phyloP scores from a whole-genome alignment of 768 basidiomycete species.

The Collybia mongolica region DNA sequence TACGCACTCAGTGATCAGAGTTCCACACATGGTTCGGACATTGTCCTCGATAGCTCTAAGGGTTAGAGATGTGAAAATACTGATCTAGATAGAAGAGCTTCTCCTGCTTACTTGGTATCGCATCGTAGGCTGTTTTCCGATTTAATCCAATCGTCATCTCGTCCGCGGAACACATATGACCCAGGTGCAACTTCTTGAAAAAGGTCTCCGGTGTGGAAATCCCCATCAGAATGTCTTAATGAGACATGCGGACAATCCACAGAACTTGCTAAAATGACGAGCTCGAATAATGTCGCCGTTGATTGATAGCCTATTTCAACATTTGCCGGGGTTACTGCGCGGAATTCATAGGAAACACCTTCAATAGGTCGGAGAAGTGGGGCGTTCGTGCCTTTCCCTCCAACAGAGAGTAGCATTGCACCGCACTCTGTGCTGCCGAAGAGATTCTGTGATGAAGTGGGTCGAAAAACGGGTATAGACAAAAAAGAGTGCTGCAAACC shows the following conservation, averaged over 20 bases:
- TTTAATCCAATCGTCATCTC: constrained; percentile 87
- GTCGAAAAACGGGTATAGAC: constrained; percentile 1
- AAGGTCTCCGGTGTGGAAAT: constrained; percentile 83
- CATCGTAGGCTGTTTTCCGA: constrained; percentile 75
- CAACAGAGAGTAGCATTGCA: constrained; percentile 63
- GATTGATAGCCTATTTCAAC: constrained; percentile 49
- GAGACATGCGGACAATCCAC: constrained; percentile 65
- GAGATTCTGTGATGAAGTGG: constrained; percentile 51
- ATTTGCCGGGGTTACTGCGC: constrained; percentile 44
- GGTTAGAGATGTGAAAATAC: constrained; percentile 10
- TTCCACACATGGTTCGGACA: constrained; percentile 58
- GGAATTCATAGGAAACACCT: constrained; percentile 61
- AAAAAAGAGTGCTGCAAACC: constrained; percentile 19
- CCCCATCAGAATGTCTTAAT: constrained; percentile 59
- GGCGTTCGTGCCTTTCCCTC: constrained; percentile 29
- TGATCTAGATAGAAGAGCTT: neutral
- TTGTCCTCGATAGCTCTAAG: constrained; percentile 74
- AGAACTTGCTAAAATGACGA: constrained; percentile 68
- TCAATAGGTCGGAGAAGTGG: constrained; percentile 55
- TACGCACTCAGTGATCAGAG: constrained; percentile 68
- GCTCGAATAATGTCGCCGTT: constrained; percentile 57
- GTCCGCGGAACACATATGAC: constrained; percentile 63
- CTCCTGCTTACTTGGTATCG: constrained; percentile 58
- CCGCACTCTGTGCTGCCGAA: constrained; percentile 83
- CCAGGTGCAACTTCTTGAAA: constrained; percentile 64